These are phyloP conservation scores for Citrus medica DNA, from an alignment of 345 rosid genomes.

Conservation along the genomic window DNA sequence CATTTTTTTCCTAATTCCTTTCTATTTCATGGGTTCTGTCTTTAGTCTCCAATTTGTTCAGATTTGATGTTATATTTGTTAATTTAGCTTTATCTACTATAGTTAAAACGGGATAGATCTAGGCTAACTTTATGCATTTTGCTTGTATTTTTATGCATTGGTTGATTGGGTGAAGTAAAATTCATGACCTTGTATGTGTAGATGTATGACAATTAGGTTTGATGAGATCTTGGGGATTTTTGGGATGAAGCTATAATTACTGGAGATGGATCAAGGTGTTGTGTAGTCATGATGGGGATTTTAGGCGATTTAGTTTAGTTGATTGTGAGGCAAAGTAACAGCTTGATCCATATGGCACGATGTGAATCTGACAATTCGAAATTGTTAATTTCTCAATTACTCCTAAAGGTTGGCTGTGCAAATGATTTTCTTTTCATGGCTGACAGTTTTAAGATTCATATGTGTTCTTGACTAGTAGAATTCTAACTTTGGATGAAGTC, in stretches of 20 bases:
- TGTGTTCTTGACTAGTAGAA: background rate
- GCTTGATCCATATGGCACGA: background rate
- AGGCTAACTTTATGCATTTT: constrained; percentile 4
- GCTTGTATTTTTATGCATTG: background rate
- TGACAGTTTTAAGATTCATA: background rate
- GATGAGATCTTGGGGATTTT: background rate
- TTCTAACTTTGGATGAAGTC: background rate
- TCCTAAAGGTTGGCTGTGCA: background rate
- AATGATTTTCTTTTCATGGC: background rate
- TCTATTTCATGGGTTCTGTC: background rate
- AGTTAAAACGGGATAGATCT: constrained; percentile 19
- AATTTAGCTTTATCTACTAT: background rate
- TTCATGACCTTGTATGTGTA: background rate
- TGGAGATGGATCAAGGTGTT: background rate
- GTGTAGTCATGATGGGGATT: background rate
- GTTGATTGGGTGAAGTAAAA: background rate
- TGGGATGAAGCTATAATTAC: background rate
- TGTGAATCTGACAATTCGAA: too few relatives aligned
- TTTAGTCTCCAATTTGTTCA: background rate
- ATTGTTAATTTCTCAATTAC: background rate
- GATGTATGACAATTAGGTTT: background rate
- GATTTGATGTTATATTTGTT: constrained; percentile 8
- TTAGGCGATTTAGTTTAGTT: background rate
- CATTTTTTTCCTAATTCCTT: background rate
- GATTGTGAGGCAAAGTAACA: background rate